Percentiles rank a stretch among this genome's conserved stretches.
Evolutionary conservation across 73 alveolate genomes (phyloP).

Genomic region (Blepharisma stoltei): DNA sequence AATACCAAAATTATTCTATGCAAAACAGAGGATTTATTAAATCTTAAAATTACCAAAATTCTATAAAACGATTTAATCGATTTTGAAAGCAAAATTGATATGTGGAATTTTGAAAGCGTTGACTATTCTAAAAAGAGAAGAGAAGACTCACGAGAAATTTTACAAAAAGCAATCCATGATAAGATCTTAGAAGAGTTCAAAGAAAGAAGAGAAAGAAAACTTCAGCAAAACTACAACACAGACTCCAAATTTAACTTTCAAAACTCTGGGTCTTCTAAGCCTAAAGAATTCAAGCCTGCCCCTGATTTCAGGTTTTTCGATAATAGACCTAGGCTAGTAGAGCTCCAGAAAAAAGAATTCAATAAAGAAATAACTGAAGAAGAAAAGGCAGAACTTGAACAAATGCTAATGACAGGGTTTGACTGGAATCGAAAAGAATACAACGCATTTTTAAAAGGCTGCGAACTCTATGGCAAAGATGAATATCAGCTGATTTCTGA

Average conservation of each 20-base stretch:
- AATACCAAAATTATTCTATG: too few relatives aligned
- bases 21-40: neutral
- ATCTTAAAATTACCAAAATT: neutral
- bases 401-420: conserved; percentile 63
- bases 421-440: conserved; percentile 79
- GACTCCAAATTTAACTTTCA: conserved; percentile 31
- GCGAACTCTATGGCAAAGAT: conserved; percentile 66
- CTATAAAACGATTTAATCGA: too few relatives aligned
- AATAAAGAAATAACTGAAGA: conserved; percentile 54
- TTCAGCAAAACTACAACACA: conserved; percentile 15
- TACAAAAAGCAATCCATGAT: conserved; percentile 52
- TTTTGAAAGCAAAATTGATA: conserved; percentile 47
- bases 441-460: conserved; percentile 67
- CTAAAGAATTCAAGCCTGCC: conserved; percentile 37
- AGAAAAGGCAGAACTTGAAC: conserved; percentile 68
- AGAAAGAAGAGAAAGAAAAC: conserved; percentile 57
- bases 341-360: conserved; percentile 67
- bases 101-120: conserved; percentile 92
- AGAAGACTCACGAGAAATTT: conserved; percentile 72
- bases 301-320: conserved; percentile 75
- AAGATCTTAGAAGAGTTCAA: conserved; percentile 38
- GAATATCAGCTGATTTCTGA: conserved; percentile 59
- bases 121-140: conserved; percentile 79
- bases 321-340: conserved; percentile 61
- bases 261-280: conserved; percentile 5